Evolutionary conservation across 2,329 filamentous ascomycete species (phyloP).

Genomic region (Stemphylium beticola): DNA sequence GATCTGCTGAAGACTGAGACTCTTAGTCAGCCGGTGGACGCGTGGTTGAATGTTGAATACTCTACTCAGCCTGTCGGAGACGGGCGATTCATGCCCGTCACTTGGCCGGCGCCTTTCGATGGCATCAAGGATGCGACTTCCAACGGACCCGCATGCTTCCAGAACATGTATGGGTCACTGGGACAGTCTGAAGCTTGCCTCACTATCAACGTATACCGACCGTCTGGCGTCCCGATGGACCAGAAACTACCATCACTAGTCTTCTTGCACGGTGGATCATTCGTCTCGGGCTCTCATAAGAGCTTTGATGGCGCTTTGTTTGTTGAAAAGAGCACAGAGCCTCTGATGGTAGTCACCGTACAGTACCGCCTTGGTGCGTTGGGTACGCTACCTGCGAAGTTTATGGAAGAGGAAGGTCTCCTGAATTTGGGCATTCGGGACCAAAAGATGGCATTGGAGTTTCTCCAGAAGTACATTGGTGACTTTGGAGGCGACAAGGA

Average conservation of each 20-base stretch:
- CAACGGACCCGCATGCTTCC: constrained; percentile 54
- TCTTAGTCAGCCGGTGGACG: constrained; percentile 50
- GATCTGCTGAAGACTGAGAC: constrained; percentile 41
- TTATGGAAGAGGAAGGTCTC: constrained; percentile 43
- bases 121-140: constrained; percentile 48
- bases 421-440: constrained; percentile 44
- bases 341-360: constrained; percentile 43
- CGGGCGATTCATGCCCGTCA: constrained; percentile 51
- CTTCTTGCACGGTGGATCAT: constrained; percentile 42
- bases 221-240: constrained; percentile 31
- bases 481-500: constrained; percentile 49
- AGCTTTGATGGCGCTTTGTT: constrained; percentile 46
- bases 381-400: constrained; percentile 41
- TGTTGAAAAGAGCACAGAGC: constrained; percentile 37
- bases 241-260: constrained; percentile 42
- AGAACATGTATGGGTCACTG: constrained; percentile 47
- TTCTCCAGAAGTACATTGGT: constrained; percentile 49
- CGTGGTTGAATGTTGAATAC: constrained; percentile 59
- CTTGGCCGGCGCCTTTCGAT: constrained; percentile 51
- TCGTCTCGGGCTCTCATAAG: constrained; percentile 36
- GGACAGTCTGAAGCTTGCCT: constrained; percentile 45
- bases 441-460: constrained; percentile 44
- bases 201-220: constrained; percentile 41
- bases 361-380: constrained; percentile 46
- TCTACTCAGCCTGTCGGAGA: constrained; percentile 51